phyloP scores from a whole-genome alignment of 495 filamentous ascomycete genomes.

The Xylaria curta region DNA sequence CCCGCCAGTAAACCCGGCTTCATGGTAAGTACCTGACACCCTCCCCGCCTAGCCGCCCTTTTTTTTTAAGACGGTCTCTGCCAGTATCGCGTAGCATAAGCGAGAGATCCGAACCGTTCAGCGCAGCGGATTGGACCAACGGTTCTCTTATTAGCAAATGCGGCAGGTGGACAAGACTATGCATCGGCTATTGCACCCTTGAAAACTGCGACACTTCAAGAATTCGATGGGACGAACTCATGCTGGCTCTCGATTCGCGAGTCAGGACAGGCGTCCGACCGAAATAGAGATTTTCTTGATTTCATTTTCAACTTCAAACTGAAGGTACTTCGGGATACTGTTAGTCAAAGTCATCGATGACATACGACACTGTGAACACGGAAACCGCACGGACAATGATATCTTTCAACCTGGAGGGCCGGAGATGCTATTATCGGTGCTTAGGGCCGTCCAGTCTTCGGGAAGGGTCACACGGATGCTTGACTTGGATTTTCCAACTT shows the following conservation, averaged over 20 bases:
- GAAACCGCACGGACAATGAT: not conserved
- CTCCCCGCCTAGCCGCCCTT: conserved; percentile 3
- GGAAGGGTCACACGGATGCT: not conserved
- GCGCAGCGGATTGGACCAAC: not conserved
- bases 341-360: not conserved
- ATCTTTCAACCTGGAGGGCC: conserved; percentile 7
- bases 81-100: conserved; percentile 23
- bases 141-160: not conserved
- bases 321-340: conserved; percentile 22
- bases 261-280: not conserved
- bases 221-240: not conserved
- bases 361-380: conserved; percentile 16
- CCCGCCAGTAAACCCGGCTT: conserved; percentile 18
- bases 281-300: not conserved
- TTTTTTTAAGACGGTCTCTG: not conserved
- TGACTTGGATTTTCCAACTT: not conserved
- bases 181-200: not conserved
- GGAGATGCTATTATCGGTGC: not conserved
- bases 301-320: not conserved
- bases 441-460: not conserved
- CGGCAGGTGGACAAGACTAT: not conserved
- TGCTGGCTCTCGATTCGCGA: not conserved
- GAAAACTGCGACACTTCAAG: not conserved
- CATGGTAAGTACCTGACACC: not conserved
- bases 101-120: conserved; percentile 23